Base-by-base conservation (phyloP, 768 basidiomycete species). In the Daedaleopsis sinensis region DNA sequence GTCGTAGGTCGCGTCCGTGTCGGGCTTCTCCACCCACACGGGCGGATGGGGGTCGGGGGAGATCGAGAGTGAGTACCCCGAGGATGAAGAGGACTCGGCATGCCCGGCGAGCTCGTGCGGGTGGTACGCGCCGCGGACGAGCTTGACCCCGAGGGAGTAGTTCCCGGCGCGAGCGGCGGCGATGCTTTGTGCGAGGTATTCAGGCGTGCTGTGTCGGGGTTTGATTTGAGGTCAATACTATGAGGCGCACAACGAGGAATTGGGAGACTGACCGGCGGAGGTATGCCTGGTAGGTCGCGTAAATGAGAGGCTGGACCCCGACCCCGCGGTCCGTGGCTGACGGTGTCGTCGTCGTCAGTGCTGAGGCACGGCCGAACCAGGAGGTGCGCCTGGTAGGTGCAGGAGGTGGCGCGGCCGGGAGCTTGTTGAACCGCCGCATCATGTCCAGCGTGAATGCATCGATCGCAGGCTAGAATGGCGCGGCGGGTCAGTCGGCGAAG, bases 71-170 rank as follows among this genome's bases (percentile, higher is more conserved):
- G 65, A 64, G 3, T 58, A 55, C 12, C 57, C 36, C 1, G 37
- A 15, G 39, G 39, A 5, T 42, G 3, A 10, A 3, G 39, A 42
- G 3, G 18, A 2, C n/a, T 50, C 15, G 57, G 46, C 61, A 32
- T 86, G 80, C 1, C 85, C 85, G 5, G 80, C 76, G 27, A 83
- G 63, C 69, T 97, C 95, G 59, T 90, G 84, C 0, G 85, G 80
- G 68, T 95, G 93, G 73, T 98, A 98, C 2, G 95, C 95, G 0
- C 95, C 95, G 23, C 95, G 86, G 35, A 97, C 95, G 51, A 98
- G 88, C 74, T 97, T 98, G 57, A 94, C 86, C 11, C 95, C 95
- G 0, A 96, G 81, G 0, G 90, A 80, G 70, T 92, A 96, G 39
- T 83, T 79, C 63, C 87, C 78, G 53, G 71, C 72, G 62, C 82